Evolutionary conservation across 768 basidiomycete genomes (phyloP).

Genomic region (Amanita phalloides): DNA sequence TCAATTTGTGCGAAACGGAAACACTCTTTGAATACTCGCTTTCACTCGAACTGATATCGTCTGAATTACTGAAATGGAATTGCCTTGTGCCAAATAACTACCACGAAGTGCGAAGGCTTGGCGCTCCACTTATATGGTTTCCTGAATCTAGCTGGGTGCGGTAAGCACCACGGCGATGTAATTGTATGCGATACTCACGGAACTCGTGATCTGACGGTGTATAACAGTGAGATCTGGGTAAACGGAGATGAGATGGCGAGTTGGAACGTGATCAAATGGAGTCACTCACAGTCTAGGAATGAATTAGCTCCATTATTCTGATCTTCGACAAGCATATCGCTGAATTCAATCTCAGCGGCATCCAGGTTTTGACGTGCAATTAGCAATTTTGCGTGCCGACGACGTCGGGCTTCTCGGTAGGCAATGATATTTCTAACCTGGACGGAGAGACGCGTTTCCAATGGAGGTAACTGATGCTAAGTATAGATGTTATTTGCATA

Average conservation of each 20-base stretch:
- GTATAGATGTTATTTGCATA: background rate
- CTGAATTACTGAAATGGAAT: background rate
- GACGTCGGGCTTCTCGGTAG: conserved; percentile 45
- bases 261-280: background rate
- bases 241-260: conserved; percentile 5
- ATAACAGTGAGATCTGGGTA: conserved; percentile 34
- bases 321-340: conserved; percentile 96
- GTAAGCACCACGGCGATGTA: background rate
- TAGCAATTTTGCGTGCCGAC: conserved; percentile 44
- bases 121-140: conserved; percentile 25
- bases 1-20: conserved; percentile 6
- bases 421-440: conserved; percentile 85
- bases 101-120: conserved; percentile 31
- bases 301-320: conserved; percentile 93
- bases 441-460: conserved; percentile 66
- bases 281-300: conserved; percentile 73
- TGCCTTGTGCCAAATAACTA: conserved; percentile 10
- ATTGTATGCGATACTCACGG: conserved; percentile 21
- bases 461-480: conserved; percentile 59
- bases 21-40: conserved; percentile 4
- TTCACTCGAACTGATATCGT: conserved; percentile 26
- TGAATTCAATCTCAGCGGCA: conserved; percentile 88
- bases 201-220: conserved; percentile 37
- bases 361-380: conserved; percentile 91
- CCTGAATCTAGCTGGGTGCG: conserved; percentile 25